Evolutionary conservation across 768 basidiomycete genomes (phyloP).

Genomic region (Hypholoma fasciculare): DNA sequence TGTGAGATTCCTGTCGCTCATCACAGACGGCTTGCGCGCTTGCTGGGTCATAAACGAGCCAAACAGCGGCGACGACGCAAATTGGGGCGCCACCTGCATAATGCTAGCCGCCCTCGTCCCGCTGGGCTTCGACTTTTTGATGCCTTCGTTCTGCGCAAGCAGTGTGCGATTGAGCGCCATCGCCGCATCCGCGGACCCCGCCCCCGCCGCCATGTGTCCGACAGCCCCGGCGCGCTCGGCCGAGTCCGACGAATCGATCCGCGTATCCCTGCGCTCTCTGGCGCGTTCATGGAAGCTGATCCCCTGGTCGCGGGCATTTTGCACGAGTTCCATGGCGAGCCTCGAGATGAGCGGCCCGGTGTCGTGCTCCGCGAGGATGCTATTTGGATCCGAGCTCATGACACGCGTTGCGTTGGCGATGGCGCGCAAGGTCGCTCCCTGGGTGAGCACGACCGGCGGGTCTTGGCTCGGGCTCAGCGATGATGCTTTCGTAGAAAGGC

Average conservation of each 20-base stretch:
- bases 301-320: constrained; percentile 64
- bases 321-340: constrained; percentile 69
- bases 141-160: constrained; percentile 26
- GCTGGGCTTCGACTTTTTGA: constrained; percentile 27
- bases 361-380: constrained; percentile 71
- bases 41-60: constrained; percentile 58
- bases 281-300: constrained; percentile 48
- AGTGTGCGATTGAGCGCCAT: constrained; percentile 46
- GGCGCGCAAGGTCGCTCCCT: constrained; percentile 71
- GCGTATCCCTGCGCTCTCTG: constrained; percentile 38
- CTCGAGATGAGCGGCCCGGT: constrained; percentile 58
- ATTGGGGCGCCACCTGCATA: constrained; percentile 35
- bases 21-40: constrained; percentile 38
- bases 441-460: constrained; percentile 31
- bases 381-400: constrained; percentile 79
- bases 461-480: constrained; percentile 23
- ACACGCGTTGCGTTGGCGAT: constrained; percentile 83
- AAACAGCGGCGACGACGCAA: constrained; percentile 56
- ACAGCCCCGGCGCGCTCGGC: constrained; percentile 34
- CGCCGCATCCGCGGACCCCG: constrained; percentile 22
- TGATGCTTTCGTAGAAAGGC: constrained; percentile 20
- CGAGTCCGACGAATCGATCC: constrained; percentile 19
- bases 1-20: constrained; percentile 24
- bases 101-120: constrained; percentile 36
- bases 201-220: constrained; percentile 42